Conservation (phyloP, 345 rosid species). For the Pistacia integerrima region DNA sequence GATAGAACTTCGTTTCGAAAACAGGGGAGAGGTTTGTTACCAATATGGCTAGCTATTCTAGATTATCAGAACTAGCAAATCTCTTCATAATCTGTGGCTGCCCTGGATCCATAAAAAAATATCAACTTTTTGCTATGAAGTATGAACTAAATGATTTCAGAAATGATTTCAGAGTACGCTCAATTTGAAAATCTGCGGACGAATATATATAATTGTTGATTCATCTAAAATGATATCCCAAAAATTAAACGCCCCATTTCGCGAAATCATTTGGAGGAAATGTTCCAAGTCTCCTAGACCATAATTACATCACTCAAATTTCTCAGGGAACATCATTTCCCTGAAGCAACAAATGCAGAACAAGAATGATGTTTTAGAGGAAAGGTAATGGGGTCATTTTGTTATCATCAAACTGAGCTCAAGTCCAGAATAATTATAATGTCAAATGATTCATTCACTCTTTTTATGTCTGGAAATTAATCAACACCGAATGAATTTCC, state of each 20-base stretch:
- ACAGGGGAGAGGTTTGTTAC: neutral
- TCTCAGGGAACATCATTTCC: too few species aligned
- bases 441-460: too few species aligned
- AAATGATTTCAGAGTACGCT: neutral
- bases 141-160: neutral
- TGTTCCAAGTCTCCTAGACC: neutral
- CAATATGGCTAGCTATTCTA: neutral
- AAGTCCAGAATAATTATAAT: too few species aligned
- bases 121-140: neutral
- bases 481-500: too few species aligned
- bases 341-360: too few species aligned
- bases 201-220: neutral
- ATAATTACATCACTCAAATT: neutral
- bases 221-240: too few species aligned
- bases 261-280: neutral
- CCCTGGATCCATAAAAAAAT: constrained; percentile 12
- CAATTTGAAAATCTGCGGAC: neutral
- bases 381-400: too few species aligned
- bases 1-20: neutral
- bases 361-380: too few species aligned
- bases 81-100: constrained; percentile 11
- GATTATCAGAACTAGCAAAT: constrained; percentile 16
- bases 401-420: too few species aligned
- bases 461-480: too few species aligned
- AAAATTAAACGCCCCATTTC: too few species aligned